A percentile compares a stretch with the other conserved stretches of the same genome.
Conservation (phyloP, 805 yeast species). For the Henningerozyma blattae region DNA sequence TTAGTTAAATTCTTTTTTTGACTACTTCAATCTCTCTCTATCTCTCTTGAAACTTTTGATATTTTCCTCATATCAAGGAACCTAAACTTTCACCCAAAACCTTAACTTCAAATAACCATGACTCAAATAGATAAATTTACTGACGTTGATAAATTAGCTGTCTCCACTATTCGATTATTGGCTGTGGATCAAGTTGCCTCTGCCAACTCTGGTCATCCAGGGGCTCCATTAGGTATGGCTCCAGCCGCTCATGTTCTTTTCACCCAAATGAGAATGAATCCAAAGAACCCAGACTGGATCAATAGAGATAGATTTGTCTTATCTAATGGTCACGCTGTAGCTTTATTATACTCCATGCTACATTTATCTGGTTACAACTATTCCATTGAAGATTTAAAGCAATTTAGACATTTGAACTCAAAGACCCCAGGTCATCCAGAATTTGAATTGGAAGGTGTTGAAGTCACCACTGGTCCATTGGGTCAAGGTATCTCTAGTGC, state of each 20-base stretch:
- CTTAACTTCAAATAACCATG: too few relatives aligned
- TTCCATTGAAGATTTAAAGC: slow-evolving; percentile 74
- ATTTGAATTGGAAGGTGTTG: slow-evolving; percentile 81
- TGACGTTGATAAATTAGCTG: slow-evolving; percentile 61
- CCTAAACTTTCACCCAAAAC: too few relatives aligned
- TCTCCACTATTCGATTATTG: slow-evolving; percentile 79
- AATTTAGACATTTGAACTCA: slow-evolving; percentile 81
- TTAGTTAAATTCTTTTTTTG: too few relatives aligned
- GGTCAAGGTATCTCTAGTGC: slow-evolving; percentile 98
- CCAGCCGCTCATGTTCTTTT: slow-evolving; percentile 87
- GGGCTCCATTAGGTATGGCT: slow-evolving; percentile 97
- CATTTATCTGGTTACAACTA: slow-evolving; percentile 78
- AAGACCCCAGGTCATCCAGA: slow-evolving; percentile 98
- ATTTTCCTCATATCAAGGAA: too few relatives aligned
- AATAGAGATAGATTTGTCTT: slow-evolving; percentile 92
- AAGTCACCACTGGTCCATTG: slow-evolving; percentile 96
- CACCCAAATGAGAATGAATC: slow-evolving; percentile 71
- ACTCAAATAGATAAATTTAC: slow-evolving; percentile 23
- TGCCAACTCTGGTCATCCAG: slow-evolving; percentile 97
- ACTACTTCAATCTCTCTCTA: too few relatives aligned
- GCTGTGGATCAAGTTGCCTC: slow-evolving; percentile 78
- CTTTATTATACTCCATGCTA: slow-evolving; percentile 72
- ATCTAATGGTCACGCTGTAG: slow-evolving; percentile 95
- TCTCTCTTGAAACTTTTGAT: too few relatives aligned
- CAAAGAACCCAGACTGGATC: slow-evolving; percentile 84